Evolutionary conservation across 805 yeast genomes (phyloP), one percentile per base, ranked within the genome.

Genomic region (Yarrowia porcina): DNA sequence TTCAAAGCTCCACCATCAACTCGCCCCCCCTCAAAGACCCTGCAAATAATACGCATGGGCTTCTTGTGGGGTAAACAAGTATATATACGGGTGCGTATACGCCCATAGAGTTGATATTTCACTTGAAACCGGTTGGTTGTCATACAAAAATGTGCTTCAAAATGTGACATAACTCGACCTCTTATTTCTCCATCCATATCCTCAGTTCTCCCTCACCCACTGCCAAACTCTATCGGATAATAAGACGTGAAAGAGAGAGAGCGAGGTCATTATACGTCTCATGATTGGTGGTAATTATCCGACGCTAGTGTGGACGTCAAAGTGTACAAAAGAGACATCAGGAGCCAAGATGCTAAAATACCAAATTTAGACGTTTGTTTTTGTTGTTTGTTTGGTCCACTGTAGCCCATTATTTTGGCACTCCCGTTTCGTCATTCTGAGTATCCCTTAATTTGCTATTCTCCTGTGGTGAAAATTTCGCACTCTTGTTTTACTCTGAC

Each of bases 271-370:
- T 23, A 13, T 41, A 41, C 45, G 12, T 18, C 45, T 10, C 13
- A 10, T 44, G 33, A 44, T 44, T 44, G 49, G 49, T 17, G 49
- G 21, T 44, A 44, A 44, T 44, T 44, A 44, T 44, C 49, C 49
- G 49, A 27, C 44, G 20, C 27, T 21, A 39, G 44, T 13, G 13
- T 13, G 23, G 8, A 25, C 28, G 28, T 25, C 28, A 25, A 25
- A 8, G 8, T 4, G 28, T 25, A 8, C 8, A 25, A 25, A 25
- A 25, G n/a, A n/a, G n/a, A n/a, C n/a, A n/a, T n/a, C n/a, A n/a
- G n/a, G n/a, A n/a, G n/a, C n/a, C n/a, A n/a, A n/a, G n/a, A n/a
- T n/a, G n/a, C n/a, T n/a, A n/a, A n/a, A n/a, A n/a, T n/a, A n/a
- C n/a, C n/a, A n/a, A n/a, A n/a, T n/a, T n/a, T n/a, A n/a, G n/a